Percentiles rank a stretch among this genome's conserved stretches.
Evolutionary conservation across 2,329 filamentous ascomycete genomes (phyloP).

Genomic region (Cordyceps militaris): DNA sequence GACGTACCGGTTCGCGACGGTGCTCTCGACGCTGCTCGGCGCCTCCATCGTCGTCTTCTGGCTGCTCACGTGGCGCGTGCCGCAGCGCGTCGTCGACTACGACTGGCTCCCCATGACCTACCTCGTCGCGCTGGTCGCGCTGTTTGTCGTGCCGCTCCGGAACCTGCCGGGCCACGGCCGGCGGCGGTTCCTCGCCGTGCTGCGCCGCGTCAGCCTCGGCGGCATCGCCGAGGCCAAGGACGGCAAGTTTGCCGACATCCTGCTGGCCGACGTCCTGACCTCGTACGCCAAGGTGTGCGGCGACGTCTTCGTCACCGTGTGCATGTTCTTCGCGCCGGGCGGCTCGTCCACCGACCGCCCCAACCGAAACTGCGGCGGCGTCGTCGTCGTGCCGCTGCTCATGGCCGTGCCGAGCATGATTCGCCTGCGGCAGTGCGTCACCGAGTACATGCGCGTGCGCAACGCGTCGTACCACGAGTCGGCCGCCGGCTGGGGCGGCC

Average conservation of each 20-base stretch:
- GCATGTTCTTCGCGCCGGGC: constrained; percentile 75
- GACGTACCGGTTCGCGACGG: constrained; percentile 75
- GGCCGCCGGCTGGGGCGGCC: constrained; percentile 63
- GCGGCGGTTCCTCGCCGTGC: constrained; percentile 63
- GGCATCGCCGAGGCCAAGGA: constrained; percentile 80
- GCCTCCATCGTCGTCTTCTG: constrained; percentile 77
- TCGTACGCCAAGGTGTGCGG: constrained; percentile 90
- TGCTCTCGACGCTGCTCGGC: constrained; percentile 64
- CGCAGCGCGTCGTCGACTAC: constrained; percentile 64
- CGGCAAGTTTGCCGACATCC: constrained; percentile 89
- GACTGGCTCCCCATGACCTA: constrained; percentile 83
- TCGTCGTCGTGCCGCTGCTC: constrained; percentile 73
- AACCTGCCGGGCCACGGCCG: constrained; percentile 63
- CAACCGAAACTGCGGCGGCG: constrained; percentile 73
- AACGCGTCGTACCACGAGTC: constrained; percentile 48
- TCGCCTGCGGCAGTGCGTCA: constrained; percentile 84
- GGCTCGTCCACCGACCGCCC: constrained; percentile 73
- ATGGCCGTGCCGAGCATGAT: constrained; percentile 79
- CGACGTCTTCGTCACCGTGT: constrained; percentile 80
- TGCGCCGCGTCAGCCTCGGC: constrained; percentile 74
- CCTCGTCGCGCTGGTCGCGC: constrained; percentile 62
- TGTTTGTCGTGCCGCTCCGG: constrained; percentile 68
- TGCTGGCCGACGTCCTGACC: constrained; percentile 89
- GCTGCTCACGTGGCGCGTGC: constrained; percentile 65
- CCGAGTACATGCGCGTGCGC: constrained; percentile 71